These are phyloP conservation scores for Aureobasidium zeae DNA, from an alignment of 2,329 filamentous ascomycete genomes.

Conservation along the genomic window DNA sequence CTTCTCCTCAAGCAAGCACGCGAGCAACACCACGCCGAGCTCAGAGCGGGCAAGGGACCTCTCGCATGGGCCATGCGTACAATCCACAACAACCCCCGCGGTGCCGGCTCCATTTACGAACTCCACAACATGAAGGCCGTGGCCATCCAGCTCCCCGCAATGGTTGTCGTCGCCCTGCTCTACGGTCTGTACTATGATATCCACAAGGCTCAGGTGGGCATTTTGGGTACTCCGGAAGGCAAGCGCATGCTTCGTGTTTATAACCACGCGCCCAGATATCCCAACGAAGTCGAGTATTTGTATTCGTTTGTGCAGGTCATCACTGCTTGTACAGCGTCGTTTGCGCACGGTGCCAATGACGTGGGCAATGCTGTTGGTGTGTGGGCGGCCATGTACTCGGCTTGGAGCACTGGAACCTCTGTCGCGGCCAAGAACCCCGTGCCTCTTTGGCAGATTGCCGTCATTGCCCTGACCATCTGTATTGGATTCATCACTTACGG, in stretches of 20 bases:
- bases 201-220: constrained; percentile 63
- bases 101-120: constrained; percentile 65
- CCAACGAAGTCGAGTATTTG: constrained; percentile 53
- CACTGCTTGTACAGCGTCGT: constrained; percentile 60
- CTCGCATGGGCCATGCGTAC: constrained; percentile 78
- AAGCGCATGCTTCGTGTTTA: constrained; percentile 54
- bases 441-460: constrained; percentile 66
- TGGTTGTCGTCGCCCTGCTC: constrained; percentile 51
- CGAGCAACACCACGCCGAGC: constrained; percentile 45
- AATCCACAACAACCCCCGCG: constrained; percentile 64
- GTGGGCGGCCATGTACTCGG: constrained; percentile 53
- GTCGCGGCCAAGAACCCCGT: constrained; percentile 55
- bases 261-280: constrained; percentile 49
- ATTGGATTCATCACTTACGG: constrained; percentile 54
- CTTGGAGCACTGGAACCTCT: constrained; percentile 44
- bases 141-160: constrained; percentile 59
- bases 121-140: constrained; percentile 57
- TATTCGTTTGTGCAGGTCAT: constrained; percentile 43
- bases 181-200: constrained; percentile 79
- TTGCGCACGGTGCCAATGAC: constrained; percentile 62
- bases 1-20: constrained; percentile 29
- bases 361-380: constrained; percentile 56
- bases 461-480: constrained; percentile 48
- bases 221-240: constrained; percentile 63
- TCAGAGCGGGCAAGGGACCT: constrained; percentile 49